Base-by-base conservation (phyloP, 208 protist genomes). In the Leishmania lainsoni region DNA sequence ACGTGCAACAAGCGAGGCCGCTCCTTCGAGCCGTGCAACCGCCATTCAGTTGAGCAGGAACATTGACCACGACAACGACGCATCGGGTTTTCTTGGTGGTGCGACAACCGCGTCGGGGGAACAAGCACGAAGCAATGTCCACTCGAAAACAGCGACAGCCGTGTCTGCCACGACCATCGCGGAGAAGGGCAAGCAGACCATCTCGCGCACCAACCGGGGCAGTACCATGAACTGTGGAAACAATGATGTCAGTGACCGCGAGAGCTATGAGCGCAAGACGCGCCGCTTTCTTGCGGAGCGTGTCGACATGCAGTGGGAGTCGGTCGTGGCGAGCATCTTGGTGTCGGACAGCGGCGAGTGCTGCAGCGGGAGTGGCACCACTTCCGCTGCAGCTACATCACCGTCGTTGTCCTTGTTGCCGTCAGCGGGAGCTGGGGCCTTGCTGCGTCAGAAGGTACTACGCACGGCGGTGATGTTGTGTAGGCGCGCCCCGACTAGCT, bases 381-480 rank as follows among this genome's bases (percentile, higher is more conserved):
- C 68, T 35, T 73, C 39, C 22, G 32, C n/a, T 14, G 45, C 17
- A 14, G 51, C 71, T 76, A 14, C 71, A 26, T 51, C 68, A 9
- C 10, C 5, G 32, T 48, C 65, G 65, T 35, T n/a, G 12, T 14
- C 29, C 22, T 51, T 49, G 22, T 39, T 39, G 45, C 45, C 45
- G 9, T 77, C 73, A 22, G 73, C 29, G 48, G 73, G 73, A 20
- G 29, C 45, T 16, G 48, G 51, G 42, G 45, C 54, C 51, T 35
- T 70, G 26, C 32, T 82, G 63, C 82, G 82, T 6, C 82, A 66
- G 61, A 73, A 70, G 32, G 82, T 86, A 5, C 49, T 86, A 12
- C 82, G 82, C 74, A 86, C 82, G 2, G 82, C 82, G 5, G 61
- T 86, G 22, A n/a, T 82, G 42, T 66, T 86, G 26, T 86, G 82